Evolutionary conservation across 1,284 basidiomycete genomes (phyloP).

Genomic region (Ustilago tritici): DNA sequence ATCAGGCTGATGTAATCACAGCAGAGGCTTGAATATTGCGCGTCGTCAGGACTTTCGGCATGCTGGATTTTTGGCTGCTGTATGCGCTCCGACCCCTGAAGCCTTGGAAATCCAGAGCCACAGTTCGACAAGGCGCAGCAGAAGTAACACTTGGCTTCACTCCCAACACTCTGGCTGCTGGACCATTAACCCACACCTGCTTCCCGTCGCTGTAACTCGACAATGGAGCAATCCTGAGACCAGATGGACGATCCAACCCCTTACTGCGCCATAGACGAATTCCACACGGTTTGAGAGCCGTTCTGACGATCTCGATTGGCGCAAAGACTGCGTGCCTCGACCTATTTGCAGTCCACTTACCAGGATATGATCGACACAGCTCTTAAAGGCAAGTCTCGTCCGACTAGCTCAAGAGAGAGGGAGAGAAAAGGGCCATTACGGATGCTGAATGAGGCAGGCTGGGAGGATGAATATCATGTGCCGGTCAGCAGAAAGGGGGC

Average conservation of each 20-base stretch:
- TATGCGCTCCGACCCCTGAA: conserved; percentile 39
- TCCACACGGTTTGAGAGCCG: conserved; percentile 3
- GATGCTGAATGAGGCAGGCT: neutral
- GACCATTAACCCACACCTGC: neutral
- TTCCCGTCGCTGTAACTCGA: conserved; percentile 3
- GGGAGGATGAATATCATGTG: neutral
- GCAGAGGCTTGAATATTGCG: conserved; percentile 3
- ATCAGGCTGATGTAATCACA: conserved; percentile 1
- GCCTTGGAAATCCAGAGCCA: conserved; percentile 7
- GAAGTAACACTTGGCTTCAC: neutral
- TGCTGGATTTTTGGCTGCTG: conserved; percentile 6
- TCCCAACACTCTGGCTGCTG: neutral
- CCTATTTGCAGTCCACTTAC: too few species aligned
- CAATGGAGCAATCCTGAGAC: neutral
- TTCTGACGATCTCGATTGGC: neutral
- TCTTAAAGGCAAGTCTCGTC: neutral
- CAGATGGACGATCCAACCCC: conserved; percentile 25
- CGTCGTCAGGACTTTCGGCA: neutral
- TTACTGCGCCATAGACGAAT: conserved; percentile 13
- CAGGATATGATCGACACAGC: neutral
- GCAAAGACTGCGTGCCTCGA: neutral
- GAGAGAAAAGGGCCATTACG: neutral
- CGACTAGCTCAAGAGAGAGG: neutral
- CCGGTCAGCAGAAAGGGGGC: neutral
- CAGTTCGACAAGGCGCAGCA: neutral